Base-by-base conservation (phyloP, 2,329 filamentous ascomycete species). In the Trichophyton verrucosum region DNA sequence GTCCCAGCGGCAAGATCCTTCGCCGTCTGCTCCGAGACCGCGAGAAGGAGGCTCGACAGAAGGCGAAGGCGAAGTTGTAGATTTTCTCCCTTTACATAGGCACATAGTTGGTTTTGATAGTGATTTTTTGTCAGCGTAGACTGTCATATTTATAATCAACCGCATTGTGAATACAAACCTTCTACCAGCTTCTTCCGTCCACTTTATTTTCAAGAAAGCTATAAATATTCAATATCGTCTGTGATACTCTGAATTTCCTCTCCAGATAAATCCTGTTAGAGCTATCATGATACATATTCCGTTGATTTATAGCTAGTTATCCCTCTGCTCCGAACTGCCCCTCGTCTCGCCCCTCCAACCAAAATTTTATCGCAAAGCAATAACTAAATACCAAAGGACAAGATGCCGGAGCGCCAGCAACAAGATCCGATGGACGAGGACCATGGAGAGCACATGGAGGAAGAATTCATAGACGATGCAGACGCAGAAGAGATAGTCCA, bases 401-500 rank as follows among this genome's bases (percentile, higher is more conserved):
- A 24, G 17, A 57, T 57, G 55, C 33, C 55, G 13, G 55, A 27
- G n/a, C 30, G 22, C 2, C 33, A 57, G n/a, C 51, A 15, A 33
- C 30, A 40, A 2, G 55, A 33, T 36, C 57, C 17, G n/a, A 24
- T 47, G 33, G 27, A 59, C 17, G 57, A 59, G n/a, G 57, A 40
- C 36, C 40, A 22, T 20, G 36, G 30, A 6, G 36, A 59, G 13
- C 24, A 59, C 40, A 22, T 17, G 17, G 83, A 86, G 63, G 83
- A 86, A 67, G 86, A 85, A 66, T 86, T 91, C 76, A 83, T 95
- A 65, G 85, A 86, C 68, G 83, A 83, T 60, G 86, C 88, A 42
- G 91, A 96, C 66, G 86, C 84, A 2, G 86, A 83, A 30, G 90
- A 95, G 75, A 86, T 94, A 73, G 81, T 91, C 60, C 77, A 82